Percentiles rank a stretch among this genome's conserved stretches.
phyloP scores from a whole-genome alignment of 1,284 basidiomycete genomes.

The Irpex lacteus region DNA sequence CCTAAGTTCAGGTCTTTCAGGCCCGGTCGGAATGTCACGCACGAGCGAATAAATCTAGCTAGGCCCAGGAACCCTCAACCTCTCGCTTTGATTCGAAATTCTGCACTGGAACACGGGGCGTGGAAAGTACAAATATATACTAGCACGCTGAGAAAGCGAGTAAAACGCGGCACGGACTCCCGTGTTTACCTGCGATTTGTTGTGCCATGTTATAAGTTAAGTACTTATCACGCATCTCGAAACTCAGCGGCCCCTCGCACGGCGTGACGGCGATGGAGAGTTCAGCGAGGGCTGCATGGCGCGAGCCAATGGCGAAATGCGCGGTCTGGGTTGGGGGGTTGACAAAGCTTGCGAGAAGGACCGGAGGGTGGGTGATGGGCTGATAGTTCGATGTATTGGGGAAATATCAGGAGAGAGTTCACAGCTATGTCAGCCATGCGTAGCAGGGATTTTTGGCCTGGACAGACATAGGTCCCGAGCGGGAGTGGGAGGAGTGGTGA shows the following conservation, averaged over 20 bases:
- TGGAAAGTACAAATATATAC: background rate
- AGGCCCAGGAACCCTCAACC: background rate
- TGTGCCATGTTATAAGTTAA: too few relatives aligned
- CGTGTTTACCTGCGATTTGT: background rate
- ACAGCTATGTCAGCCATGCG: background rate
- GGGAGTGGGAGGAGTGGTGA: background rate
- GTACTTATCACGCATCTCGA: background rate
- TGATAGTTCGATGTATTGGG: background rate
- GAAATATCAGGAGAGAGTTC: background rate
- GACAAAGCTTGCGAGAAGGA: background rate
- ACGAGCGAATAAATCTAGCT: background rate
- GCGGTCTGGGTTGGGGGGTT: background rate
- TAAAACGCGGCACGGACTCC: background rate
- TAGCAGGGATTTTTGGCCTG: background rate
- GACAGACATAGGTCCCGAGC: background rate
- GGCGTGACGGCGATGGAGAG: background rate
- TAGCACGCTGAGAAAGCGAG: background rate
- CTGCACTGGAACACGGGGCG: background rate
- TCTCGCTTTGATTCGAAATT: background rate
- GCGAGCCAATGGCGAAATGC: constrained; percentile 1
- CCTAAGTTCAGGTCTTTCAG: background rate
- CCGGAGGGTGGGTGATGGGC: background rate
- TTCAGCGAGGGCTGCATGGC: background rate
- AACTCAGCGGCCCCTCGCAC: background rate
- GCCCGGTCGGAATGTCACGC: background rate